phyloP scores from a whole-genome alignment of 257 asterid genomes.

The Prunella vulgaris region DNA sequence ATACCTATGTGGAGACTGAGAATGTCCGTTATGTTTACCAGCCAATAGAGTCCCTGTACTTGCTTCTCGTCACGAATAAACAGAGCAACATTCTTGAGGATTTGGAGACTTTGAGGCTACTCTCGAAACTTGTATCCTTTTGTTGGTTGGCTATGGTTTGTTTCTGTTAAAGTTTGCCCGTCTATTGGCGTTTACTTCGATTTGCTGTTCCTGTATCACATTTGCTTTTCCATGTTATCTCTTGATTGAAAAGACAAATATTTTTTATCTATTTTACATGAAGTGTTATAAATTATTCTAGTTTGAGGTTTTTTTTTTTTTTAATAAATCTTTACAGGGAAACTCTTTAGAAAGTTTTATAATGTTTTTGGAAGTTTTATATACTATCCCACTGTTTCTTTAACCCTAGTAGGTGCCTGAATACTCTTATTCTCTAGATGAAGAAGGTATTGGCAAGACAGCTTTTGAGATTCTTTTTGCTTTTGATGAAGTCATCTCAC shows the following conservation, averaged over 20 bases:
- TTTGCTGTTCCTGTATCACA: constrained; percentile 12
- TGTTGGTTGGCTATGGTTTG: background rate
- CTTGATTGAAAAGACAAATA: background rate
- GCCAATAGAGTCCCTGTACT: constrained; percentile 80
- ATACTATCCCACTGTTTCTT: constrained; percentile 30
- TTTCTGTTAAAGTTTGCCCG: background rate
- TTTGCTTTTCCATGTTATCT: constrained; percentile 6
- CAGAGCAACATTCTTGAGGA: constrained; percentile 98
- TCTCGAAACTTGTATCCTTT: constrained; percentile 89
- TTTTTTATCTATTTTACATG: background rate
- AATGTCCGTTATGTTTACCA: constrained; percentile 94
- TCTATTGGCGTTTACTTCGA: background rate
- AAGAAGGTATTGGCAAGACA: constrained; percentile 79
- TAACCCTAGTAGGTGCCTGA: constrained; percentile 82
- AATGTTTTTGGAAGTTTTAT: background rate
- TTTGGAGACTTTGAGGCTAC: constrained; percentile 85
- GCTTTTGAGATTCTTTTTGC: constrained; percentile 91
- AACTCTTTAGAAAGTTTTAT: background rate
- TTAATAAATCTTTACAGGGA: background rate
- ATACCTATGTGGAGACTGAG: constrained; percentile 89
- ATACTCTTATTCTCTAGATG: constrained; percentile 81
- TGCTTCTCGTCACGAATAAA: constrained; percentile 89
- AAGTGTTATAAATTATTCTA: background rate
- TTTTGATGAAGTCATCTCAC: constrained; percentile 86
- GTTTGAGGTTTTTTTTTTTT: background rate